Conservation (phyloP, 805 yeast genomes). For the Cyberlindnera petersonii region DNA sequence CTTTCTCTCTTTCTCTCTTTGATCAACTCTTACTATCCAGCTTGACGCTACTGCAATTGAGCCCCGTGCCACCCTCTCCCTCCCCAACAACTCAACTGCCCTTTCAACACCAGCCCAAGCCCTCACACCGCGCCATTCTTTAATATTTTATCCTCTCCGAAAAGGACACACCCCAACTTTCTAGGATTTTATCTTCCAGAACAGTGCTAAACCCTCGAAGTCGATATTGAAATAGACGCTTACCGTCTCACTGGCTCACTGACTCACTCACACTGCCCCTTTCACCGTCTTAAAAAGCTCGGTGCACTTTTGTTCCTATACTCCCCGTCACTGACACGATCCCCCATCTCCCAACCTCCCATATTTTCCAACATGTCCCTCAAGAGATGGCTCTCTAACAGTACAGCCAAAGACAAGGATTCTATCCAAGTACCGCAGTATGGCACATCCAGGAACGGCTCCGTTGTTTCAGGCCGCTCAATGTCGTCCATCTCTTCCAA, state of each 20-base stretch:
- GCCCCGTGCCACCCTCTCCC: too few relatives aligned
- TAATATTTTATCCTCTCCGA: too few relatives aligned
- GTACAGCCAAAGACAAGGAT: conserved; percentile 12
- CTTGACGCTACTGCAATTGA: too few relatives aligned
- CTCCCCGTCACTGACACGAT: background rate
- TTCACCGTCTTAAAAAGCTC: background rate
- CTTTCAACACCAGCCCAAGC: too few relatives aligned
- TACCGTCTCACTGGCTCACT: background rate
- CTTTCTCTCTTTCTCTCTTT: too few relatives aligned
- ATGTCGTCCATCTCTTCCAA: conserved; percentile 2
- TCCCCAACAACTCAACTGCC: too few relatives aligned
- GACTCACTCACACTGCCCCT: background rate
- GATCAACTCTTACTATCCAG: too few relatives aligned
- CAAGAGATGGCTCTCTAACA: conserved; percentile 19
- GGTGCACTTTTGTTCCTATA: background rate
- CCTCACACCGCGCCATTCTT: too few relatives aligned
- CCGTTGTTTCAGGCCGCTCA: conserved; percentile 5
- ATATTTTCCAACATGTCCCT: conserved; percentile 21
- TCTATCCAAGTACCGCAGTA: background rate
- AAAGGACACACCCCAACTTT: too few relatives aligned
- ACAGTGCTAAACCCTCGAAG: too few relatives aligned
- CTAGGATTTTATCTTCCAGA: too few relatives aligned
- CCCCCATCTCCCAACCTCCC: background rate
- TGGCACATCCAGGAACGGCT: background rate
- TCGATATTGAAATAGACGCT: too few relatives aligned